Conservation (phyloP, 179 eudicot species). For the Beta lomatogona region DNA sequence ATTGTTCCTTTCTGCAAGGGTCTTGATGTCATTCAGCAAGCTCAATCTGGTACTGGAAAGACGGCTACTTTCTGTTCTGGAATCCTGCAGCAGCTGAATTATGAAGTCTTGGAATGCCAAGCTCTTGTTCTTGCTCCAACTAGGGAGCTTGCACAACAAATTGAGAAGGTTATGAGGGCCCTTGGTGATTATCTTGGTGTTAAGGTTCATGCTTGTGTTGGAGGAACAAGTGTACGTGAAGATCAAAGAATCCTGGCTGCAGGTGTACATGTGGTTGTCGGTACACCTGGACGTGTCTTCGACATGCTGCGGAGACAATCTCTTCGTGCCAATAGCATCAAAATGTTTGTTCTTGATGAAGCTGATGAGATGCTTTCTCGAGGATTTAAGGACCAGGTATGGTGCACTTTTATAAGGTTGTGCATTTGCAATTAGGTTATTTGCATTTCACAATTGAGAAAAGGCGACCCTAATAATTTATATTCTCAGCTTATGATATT, state of each 20-base stretch:
- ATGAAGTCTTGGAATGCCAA: constrained; percentile 39
- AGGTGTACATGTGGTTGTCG: constrained; percentile 47
- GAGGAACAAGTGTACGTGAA: constrained; percentile 43
- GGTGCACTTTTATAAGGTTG: neutral
- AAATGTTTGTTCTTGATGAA: constrained; percentile 47
- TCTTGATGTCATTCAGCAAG: constrained; percentile 46
- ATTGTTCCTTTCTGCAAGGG: constrained; percentile 49
- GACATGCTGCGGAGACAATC: constrained; percentile 46
- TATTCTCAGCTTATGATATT: too few species aligned
- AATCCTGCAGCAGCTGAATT: constrained; percentile 38
- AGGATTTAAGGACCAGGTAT: constrained; percentile 47
- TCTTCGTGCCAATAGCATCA: constrained; percentile 31
- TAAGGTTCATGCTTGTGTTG: constrained; percentile 48
- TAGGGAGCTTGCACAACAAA: constrained; percentile 44
- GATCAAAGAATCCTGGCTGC: constrained; percentile 39
- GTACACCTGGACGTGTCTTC: constrained; percentile 47
- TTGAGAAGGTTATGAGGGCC: constrained; percentile 45
- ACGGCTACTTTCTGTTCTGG: constrained; percentile 45
- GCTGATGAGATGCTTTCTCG: constrained; percentile 50
- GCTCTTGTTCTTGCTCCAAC: constrained; percentile 46
- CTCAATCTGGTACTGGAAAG: constrained; percentile 45
- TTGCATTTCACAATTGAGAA: too few species aligned
- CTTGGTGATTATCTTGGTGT: constrained; percentile 43
- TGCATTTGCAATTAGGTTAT: too few species aligned
- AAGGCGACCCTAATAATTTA: too few species aligned